Percentiles rank a stretch among this genome's conserved stretches.
Conservation (phyloP, 345 rosid species). For the Camelina hispida region DNA sequence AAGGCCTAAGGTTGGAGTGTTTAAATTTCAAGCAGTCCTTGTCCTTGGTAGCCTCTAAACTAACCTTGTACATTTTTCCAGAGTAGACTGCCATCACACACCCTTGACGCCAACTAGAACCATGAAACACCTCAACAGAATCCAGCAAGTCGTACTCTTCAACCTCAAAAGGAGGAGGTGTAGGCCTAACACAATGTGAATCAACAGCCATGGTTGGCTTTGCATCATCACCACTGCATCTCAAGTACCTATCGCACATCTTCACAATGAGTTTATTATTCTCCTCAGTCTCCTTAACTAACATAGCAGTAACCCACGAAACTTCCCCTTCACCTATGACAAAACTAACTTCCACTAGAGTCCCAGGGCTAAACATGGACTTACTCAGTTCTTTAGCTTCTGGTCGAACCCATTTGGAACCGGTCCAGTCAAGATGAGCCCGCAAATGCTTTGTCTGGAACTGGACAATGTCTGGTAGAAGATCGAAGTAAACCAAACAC, state of each 20-base stretch:
- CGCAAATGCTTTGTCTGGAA: constrained; percentile 55
- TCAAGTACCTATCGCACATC: constrained; percentile 34
- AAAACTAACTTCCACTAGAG: constrained; percentile 31
- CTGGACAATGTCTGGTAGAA: constrained; percentile 55
- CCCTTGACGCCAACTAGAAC: constrained; percentile 43
- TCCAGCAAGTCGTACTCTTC: constrained; percentile 54
- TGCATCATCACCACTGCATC: constrained; percentile 38
- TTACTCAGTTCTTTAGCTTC: constrained; percentile 26
- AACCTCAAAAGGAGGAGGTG: constrained; percentile 50
- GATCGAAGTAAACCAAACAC: constrained; percentile 57
- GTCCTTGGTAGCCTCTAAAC: constrained; percentile 51
- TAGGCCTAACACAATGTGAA: constrained; percentile 34
- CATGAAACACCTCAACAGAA: constrained; percentile 49
- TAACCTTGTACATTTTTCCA: constrained; percentile 51
- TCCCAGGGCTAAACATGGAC: constrained; percentile 16
- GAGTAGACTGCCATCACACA: constrained; percentile 52
- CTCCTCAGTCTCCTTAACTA: constrained; percentile 49
- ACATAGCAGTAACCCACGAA: constrained; percentile 24
- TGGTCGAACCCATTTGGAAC: constrained; percentile 57
- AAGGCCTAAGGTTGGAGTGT: constrained; percentile 60
- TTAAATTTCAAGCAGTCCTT: constrained; percentile 39
- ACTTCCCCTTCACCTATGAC: background rate
- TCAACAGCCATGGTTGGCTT: constrained; percentile 29
- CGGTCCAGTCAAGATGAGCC: constrained; percentile 54
- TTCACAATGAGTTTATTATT: constrained; percentile 40